Percentiles rank a stretch among this genome's conserved stretches.
Evolutionary conservation across 192 early-diverging fungal genomes (phyloP).

Genomic region (Entomortierella beljakovae): DNA sequence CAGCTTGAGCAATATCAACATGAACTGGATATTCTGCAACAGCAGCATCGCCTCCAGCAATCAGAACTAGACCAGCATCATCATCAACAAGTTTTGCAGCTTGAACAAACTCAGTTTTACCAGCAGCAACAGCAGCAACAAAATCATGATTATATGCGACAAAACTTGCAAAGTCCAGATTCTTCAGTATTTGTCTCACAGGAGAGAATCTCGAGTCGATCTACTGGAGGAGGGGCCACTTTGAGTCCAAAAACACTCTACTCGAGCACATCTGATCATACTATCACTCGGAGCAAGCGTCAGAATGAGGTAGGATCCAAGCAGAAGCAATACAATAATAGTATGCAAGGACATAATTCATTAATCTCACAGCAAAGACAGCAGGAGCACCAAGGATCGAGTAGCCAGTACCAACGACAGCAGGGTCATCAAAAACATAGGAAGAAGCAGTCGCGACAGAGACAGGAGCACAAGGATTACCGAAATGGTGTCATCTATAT

Average conservation of each 20-base stretch:
- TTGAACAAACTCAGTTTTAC: constrained; percentile 40
- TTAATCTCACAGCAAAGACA: not conserved
- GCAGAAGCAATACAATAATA: constrained; percentile 20
- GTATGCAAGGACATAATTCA: constrained; percentile 2
- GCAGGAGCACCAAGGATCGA: constrained; percentile 7
- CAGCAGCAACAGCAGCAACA: constrained; percentile 37
- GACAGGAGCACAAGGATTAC: constrained; percentile 9
- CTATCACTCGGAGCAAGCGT: constrained; percentile 10
- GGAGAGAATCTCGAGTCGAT: constrained; percentile 3
- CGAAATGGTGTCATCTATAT: constrained; percentile 21
- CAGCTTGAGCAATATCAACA: constrained; percentile 22
- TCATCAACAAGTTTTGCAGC: constrained; percentile 34
- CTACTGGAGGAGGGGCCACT: not conserved
- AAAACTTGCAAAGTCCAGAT: constrained; percentile 5
- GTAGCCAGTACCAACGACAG: not conserved
- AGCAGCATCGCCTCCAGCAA: constrained; percentile 38
- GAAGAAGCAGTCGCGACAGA: not conserved
- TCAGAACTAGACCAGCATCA: constrained; percentile 35
- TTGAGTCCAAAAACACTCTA: constrained; percentile 16
- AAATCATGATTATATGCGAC: constrained; percentile 15
- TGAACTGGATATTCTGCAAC: constrained; percentile 26
- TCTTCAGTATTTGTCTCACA: not conserved
- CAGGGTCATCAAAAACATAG: no score
- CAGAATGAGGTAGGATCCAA: constrained; percentile 11
- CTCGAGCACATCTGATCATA: constrained; percentile 8